phyloP scores from a whole-genome alignment of 2,329 filamentous ascomycete species.

The Colletotrichum limetticola region DNA sequence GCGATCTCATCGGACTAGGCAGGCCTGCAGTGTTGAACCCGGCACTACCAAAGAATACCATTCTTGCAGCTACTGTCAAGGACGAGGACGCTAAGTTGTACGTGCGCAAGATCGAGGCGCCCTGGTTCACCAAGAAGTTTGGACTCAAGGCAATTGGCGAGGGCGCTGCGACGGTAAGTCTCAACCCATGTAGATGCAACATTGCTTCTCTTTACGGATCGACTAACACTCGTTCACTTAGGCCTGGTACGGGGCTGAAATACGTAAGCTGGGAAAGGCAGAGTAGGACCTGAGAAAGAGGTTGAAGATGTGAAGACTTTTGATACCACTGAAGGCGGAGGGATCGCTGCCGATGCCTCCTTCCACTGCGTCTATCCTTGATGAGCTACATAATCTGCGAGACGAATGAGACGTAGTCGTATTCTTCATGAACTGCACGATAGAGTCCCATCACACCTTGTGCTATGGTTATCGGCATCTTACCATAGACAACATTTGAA shows the following conservation, averaged over 20 bases:
- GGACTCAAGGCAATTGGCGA: conserved; percentile 37
- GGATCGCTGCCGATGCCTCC: too few species aligned
- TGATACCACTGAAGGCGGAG: too few species aligned
- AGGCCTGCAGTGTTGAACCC: conserved; percentile 53
- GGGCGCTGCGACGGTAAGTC: conserved; percentile 39
- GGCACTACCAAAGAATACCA: conserved; percentile 45
- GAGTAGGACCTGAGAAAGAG: not conserved
- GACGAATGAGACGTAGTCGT: too few species aligned
- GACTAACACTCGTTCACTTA: not conserved
- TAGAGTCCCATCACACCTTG: too few species aligned
- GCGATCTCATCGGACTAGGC: conserved; percentile 54
- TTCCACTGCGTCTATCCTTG: too few species aligned
- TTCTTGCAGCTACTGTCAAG: conserved; percentile 47
- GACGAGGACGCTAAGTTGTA: conserved; percentile 47
- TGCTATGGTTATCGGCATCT: too few species aligned
- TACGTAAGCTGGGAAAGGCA: conserved; percentile 19
- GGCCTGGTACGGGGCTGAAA: conserved; percentile 24
- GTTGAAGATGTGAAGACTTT: not conserved
- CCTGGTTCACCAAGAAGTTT: conserved; percentile 40
- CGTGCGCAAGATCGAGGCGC: conserved; percentile 38
- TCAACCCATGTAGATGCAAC: too few species aligned
- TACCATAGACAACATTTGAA: too few species aligned
- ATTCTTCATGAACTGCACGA: too few species aligned
- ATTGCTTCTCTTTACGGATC: too few species aligned
- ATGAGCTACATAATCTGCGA: too few species aligned